Evolutionary conservation across 495 filamentous ascomycete species (phyloP).

Genomic region (Talaromyces ruber): DNA sequence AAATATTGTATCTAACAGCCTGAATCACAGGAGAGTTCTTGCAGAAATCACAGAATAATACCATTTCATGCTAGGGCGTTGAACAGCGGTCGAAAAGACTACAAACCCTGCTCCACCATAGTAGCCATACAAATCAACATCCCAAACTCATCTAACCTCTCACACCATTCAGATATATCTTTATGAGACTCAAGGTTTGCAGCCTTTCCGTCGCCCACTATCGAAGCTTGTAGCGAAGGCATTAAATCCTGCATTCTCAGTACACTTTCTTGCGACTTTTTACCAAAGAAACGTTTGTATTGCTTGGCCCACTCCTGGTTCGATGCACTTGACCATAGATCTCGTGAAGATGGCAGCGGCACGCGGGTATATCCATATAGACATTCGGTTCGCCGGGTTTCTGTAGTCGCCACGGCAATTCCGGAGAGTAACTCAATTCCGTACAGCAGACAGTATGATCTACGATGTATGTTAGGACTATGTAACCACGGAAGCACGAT

Average conservation of each 20-base stretch:
- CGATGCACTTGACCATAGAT: background rate
- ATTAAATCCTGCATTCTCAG: background rate
- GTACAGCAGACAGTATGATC: background rate
- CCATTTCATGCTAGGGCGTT: background rate
- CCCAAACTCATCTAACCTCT: background rate
- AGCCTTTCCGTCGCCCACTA: background rate
- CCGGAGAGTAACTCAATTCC: background rate
- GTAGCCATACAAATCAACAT: background rate
- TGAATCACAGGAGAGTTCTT: too few relatives aligned
- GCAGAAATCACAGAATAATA: too few relatives aligned
- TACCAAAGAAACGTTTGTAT: background rate
- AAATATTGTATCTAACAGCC: too few relatives aligned
- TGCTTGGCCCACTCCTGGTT: background rate
- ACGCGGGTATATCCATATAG: background rate
- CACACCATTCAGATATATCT: background rate
- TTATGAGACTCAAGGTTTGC: background rate
- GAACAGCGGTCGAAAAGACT: background rate
- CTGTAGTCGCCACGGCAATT: background rate
- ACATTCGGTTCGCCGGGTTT: background rate
- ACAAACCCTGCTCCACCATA: background rate
- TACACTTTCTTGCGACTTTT: background rate
- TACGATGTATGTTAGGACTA: background rate
- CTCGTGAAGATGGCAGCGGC: background rate
- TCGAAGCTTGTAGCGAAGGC: background rate
- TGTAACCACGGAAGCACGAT: background rate